phyloP scores from a whole-genome alignment of 2,329 filamentous ascomycete species.

The Colletotrichum ledebouriae region DNA sequence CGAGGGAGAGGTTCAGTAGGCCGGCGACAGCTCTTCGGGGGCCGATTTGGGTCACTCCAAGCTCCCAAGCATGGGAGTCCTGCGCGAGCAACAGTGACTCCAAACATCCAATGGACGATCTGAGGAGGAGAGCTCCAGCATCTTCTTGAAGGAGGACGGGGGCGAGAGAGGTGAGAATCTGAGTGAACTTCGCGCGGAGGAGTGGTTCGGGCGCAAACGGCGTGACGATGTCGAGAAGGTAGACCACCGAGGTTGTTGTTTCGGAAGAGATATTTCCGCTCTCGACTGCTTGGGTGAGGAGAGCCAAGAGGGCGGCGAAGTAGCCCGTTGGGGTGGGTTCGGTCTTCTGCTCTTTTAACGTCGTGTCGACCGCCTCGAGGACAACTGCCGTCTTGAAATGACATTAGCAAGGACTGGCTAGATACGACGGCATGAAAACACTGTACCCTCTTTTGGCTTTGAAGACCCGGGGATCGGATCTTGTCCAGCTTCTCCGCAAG shows the following conservation, averaged over 20 bases:
- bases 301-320: slow-evolving; percentile 92
- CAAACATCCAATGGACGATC: slow-evolving; percentile 91
- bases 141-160: slow-evolving; percentile 84
- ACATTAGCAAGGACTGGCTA: slow-evolving; percentile 5
- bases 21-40: slow-evolving; percentile 90
- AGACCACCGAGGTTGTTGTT: slow-evolving; percentile 87
- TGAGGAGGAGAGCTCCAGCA: slow-evolving; percentile 87
- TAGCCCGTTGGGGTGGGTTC: slow-evolving; percentile 89
- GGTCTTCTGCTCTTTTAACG: slow-evolving; percentile 88
- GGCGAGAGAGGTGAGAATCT: slow-evolving; percentile 89
- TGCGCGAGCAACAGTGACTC: slow-evolving; percentile 93
- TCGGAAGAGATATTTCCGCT: slow-evolving; percentile 82
- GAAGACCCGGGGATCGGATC: slow-evolving; percentile 95
- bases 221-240: slow-evolving; percentile 93
- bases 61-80: slow-evolving; percentile 88
- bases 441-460: slow-evolving; percentile 90
- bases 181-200: slow-evolving; percentile 93
- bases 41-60: slow-evolving; percentile 84
- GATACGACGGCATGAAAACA: slow-evolving; percentile 28
- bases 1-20: slow-evolving; percentile 85
- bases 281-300: slow-evolving; percentile 83
- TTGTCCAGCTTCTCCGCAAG: slow-evolving; percentile 94
- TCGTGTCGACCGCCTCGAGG: slow-evolving; percentile 92
- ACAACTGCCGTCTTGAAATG: slow-evolving; percentile 80
- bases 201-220: slow-evolving; percentile 87